Evolutionary conservation across 2,329 filamentous ascomycete species (phyloP).

Genomic region (Berkeleyomyces basicola): DNA sequence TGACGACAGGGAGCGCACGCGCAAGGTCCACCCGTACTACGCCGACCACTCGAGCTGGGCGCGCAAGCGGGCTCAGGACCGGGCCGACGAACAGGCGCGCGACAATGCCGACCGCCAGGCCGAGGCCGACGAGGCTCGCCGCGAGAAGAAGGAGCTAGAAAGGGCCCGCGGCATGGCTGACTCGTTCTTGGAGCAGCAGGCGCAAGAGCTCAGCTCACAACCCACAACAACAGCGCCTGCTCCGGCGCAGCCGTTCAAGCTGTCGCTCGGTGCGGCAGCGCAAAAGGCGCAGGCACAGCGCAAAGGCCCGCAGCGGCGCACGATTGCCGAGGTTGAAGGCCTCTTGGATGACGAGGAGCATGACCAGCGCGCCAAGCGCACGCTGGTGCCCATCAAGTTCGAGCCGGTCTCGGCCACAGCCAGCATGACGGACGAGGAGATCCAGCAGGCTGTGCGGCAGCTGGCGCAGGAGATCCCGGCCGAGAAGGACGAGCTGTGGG

Average conservation of each 20-base stretch:
- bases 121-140: constrained; percentile 58
- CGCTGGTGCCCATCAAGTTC: constrained; percentile 69
- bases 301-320: constrained; percentile 47
- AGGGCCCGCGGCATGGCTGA: constrained; percentile 73
- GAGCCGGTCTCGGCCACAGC: constrained; percentile 46
- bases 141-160: constrained; percentile 55
- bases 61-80: constrained; percentile 58
- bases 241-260: constrained; percentile 56
- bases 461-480: constrained; percentile 82
- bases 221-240: background rate
- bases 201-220: constrained; percentile 44
- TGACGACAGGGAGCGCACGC: constrained; percentile 63
- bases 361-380: constrained; percentile 50
- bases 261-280: constrained; percentile 77
- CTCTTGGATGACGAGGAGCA: constrained; percentile 92
- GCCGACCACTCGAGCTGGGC: constrained; percentile 72
- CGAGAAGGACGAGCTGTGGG: constrained; percentile 73
- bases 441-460: constrained; percentile 62
- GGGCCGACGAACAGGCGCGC: constrained; percentile 53
- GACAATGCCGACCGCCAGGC: constrained; percentile 71
- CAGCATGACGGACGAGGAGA: constrained; percentile 70
- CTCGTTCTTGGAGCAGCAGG: constrained; percentile 74
- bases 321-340: constrained; percentile 84
- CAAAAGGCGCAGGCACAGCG: constrained; percentile 49
- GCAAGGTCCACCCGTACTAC: constrained; percentile 70